A percentile compares a stretch with the other conserved stretches of the same genome.
Evolutionary conservation across 2,329 filamentous ascomycete genomes (phyloP).

Genomic region (Gliomastix tumulicola): DNA sequence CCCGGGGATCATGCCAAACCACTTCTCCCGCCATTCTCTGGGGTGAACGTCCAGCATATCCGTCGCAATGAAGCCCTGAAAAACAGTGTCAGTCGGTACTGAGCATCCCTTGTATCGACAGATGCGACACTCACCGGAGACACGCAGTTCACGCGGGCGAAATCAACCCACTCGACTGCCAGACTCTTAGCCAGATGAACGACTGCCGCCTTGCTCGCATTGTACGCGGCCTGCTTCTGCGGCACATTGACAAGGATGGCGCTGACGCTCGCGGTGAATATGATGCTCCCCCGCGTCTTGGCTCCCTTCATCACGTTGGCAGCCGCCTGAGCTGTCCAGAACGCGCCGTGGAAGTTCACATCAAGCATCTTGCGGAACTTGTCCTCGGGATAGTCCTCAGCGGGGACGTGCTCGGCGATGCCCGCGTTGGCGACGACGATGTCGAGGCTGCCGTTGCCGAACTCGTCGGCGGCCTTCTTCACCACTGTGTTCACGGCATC

Average conservation of each 20-base stretch:
- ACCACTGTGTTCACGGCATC: slow-evolving; percentile 24
- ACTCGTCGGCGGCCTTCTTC: slow-evolving; percentile 22
- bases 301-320: slow-evolving; percentile 25
- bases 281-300: slow-evolving; percentile 33
- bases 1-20: slow-evolving; percentile 35
- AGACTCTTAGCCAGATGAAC: slow-evolving; percentile 48
- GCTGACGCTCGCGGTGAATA: slow-evolving; percentile 44
- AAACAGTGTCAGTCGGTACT: background rate
- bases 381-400: slow-evolving; percentile 43
- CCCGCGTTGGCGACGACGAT: slow-evolving; percentile 35
- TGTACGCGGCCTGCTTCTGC: slow-evolving; percentile 27
- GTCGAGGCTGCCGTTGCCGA: slow-evolving; percentile 27
- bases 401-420: slow-evolving; percentile 45
- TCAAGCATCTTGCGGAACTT: slow-evolving; percentile 43
- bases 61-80: slow-evolving; percentile 11
- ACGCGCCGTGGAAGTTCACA: slow-evolving; percentile 42
- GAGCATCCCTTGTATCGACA: background rate
- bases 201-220: slow-evolving; percentile 31
- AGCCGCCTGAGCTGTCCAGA: slow-evolving; percentile 29
- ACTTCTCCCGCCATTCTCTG: slow-evolving; percentile 11
- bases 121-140: slow-evolving; percentile 60
- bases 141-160: slow-evolving; percentile 62
- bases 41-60: slow-evolving; percentile 26
- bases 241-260: slow-evolving; percentile 43
- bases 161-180: slow-evolving; percentile 66